Evolutionary conservation across 1,284 basidiomycete genomes (phyloP), one percentile per base, ranked within the genome.

Genomic region (Ganoderma resinaceum): DNA sequence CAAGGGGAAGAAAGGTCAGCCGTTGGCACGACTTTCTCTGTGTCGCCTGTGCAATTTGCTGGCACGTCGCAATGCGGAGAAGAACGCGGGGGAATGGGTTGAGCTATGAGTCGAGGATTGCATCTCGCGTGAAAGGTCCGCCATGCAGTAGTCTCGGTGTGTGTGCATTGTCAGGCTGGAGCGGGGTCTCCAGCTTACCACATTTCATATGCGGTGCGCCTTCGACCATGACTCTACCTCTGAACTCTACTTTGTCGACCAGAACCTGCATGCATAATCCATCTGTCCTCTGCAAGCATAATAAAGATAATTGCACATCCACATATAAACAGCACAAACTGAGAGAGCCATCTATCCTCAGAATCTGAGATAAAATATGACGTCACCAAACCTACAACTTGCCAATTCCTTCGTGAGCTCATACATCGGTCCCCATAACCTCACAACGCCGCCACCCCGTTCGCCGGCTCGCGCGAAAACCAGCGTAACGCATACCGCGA

Each of bases 31-130:
- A 20, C 42, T 55, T 49, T 38, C 66, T 29, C 14, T 61, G 7
- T 67, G 66, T 31, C 57, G 49, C 40, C 52, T 67, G 31, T 67
- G 66, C 18, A 26, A 55, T 11, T 53, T 67, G 29, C 33, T 67
- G 9, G 66, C 66, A 6, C 20, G 57, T 14, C 42, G 52, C 29
- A 63, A 60, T 20, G 9, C 29, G 43, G 42, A 49, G 42, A 38
- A 4, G 2, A 29, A 29, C 20, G 37, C 46, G 33, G 31, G 37
- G 11, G 66, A 60, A 14, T 67, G 66, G 62, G 12, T 62, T 2
- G 18, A 18, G 7, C 11, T 49, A 35, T 65, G 40, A 55, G 26
- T 31, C 33, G 35, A 14, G 16, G 16, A 7, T 20, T 43, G 37
- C 43, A 20, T 43, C 3, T 26, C 31, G n/a, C 23, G 23, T 3